Percentiles rank a stretch among this genome's conserved stretches.
Conservation (phyloP, 2,329 filamentous ascomycete genomes). For the Ascochyta pisi region DNA sequence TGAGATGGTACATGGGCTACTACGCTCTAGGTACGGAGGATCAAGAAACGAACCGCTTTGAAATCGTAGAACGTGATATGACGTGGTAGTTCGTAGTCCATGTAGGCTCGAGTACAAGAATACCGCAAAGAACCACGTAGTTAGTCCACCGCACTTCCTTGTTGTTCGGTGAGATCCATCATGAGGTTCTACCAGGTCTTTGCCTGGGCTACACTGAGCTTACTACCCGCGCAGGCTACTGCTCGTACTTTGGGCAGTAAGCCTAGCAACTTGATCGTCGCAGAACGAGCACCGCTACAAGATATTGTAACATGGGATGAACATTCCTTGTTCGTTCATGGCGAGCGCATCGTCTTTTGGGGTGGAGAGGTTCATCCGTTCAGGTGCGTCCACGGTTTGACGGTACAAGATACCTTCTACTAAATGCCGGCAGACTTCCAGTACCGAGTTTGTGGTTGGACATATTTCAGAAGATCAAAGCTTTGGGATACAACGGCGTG, state of each 20-base stretch:
- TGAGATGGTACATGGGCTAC: background rate
- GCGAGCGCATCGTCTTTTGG: slow-evolving; percentile 72
- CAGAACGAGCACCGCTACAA: slow-evolving; percentile 58
- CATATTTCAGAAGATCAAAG: slow-evolving; percentile 80
- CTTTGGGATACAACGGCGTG: slow-evolving; percentile 76
- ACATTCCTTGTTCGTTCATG: slow-evolving; percentile 71
- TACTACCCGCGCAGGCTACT: slow-evolving; percentile 3
- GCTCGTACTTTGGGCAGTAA: slow-evolving; percentile 57
- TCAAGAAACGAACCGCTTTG: slow-evolving; percentile 8
- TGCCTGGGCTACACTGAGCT: background rate
- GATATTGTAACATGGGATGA: slow-evolving; percentile 73
- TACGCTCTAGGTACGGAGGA: slow-evolving; percentile 3
- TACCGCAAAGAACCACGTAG: background rate
- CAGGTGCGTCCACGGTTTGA: slow-evolving; percentile 35
- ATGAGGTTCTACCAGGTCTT: slow-evolving; percentile 13
- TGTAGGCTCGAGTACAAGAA: slow-evolving; percentile 1
- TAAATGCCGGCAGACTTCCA: slow-evolving; percentile 54
- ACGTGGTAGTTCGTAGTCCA: slow-evolving; percentile 1
- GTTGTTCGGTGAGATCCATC: background rate
- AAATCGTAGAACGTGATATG: background rate
- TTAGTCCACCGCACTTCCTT: background rate
- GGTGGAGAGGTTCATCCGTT: slow-evolving; percentile 76
- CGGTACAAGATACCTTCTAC: background rate
- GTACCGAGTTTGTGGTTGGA: slow-evolving; percentile 70
- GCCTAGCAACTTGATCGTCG: slow-evolving; percentile 55